These are phyloP conservation scores for Jaapia argillacea DNA, from an alignment of 768 basidiomycete genomes.

Conservation along the genomic window DNA sequence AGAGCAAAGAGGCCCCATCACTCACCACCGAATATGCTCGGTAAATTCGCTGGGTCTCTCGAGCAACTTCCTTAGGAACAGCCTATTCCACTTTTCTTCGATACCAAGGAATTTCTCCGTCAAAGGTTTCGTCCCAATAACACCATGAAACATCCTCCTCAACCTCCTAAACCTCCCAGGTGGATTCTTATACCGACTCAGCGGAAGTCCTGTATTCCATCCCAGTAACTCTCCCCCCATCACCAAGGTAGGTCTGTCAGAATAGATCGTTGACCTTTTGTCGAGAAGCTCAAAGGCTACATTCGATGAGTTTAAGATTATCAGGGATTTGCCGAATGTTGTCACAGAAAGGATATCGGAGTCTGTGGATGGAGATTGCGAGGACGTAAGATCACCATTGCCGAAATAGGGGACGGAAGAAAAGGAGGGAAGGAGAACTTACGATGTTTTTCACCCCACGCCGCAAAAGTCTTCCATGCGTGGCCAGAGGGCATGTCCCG, in stretches of 20 bases:
- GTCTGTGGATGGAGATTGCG: no score
- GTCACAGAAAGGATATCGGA: no score
- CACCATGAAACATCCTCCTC: background rate
- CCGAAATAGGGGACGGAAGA: background rate
- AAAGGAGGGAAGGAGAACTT: background rate
- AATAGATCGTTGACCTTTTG: conserved; percentile 17
- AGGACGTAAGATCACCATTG: conserved; percentile 12
- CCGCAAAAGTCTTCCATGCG: conserved; percentile 4
- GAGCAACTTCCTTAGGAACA: background rate
- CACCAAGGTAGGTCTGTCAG: conserved; percentile 14
- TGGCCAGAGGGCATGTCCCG: conserved; percentile 9
- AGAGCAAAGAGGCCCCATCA: no score
- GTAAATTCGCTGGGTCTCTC: background rate
- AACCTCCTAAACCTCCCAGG: conserved; percentile 2
- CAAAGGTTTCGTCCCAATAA: background rate
- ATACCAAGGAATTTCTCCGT: background rate
- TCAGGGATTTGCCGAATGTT: conserved; percentile 11
- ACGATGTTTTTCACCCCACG: conserved; percentile 10
- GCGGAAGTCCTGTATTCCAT: conserved; percentile 6
- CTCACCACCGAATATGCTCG: background rate
- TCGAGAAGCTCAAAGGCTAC: conserved; percentile 18
- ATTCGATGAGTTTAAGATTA: conserved; percentile 17
- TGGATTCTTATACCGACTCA: conserved; percentile 7
- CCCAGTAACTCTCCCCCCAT: conserved; percentile 12
- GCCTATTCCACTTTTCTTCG: background rate